A percentile compares a stretch with the other conserved stretches of the same genome.
These are phyloP conservation scores for Setaria viridis DNA, from an alignment of 202 grass and related monocot genomes.

Conservation along the genomic window DNA sequence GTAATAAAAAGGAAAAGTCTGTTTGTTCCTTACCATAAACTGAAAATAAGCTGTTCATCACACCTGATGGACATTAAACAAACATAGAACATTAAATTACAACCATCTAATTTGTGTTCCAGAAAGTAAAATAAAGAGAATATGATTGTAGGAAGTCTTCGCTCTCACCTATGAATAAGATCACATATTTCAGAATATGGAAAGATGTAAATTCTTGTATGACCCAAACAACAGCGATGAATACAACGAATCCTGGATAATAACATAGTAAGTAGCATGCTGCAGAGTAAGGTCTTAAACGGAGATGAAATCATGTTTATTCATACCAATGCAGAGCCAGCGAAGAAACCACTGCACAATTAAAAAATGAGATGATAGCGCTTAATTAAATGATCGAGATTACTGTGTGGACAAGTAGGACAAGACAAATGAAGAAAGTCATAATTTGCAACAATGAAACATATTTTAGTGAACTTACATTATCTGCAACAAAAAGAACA, in stretches of 20 bases:
- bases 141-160: not conserved
- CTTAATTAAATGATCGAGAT: constrained; percentile 30
- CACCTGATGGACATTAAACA: constrained; percentile 70
- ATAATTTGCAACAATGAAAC: constrained; percentile 20
- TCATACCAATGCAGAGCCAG: constrained; percentile 94
- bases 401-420: not conserved
- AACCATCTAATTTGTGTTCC: constrained; percentile 2
- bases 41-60: constrained; percentile 99
- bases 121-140: constrained; percentile 37
- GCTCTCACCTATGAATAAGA: constrained; percentile 89
- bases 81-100: constrained; percentile 37
- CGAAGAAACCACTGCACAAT: constrained; percentile 92
- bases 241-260: constrained; percentile 85
- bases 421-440: constrained; percentile 11
- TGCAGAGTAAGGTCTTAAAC: constrained; percentile 36
- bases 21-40: constrained; percentile 82
- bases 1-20: constrained; percentile 7
- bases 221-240: constrained; percentile 87
- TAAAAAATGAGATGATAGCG: constrained; percentile 37
- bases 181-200: constrained; percentile 83
- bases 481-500: constrained; percentile 93
- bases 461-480: constrained; percentile 60
- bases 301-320: constrained; percentile 35
- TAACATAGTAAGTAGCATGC: constrained; percentile 43
- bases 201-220: constrained; percentile 84